A percentile compares a stretch with the other conserved stretches of the same genome.
These are phyloP conservation scores for Fusarium anguioides DNA, from an alignment of 2,329 filamentous ascomycete species.

Conservation along the genomic window DNA sequence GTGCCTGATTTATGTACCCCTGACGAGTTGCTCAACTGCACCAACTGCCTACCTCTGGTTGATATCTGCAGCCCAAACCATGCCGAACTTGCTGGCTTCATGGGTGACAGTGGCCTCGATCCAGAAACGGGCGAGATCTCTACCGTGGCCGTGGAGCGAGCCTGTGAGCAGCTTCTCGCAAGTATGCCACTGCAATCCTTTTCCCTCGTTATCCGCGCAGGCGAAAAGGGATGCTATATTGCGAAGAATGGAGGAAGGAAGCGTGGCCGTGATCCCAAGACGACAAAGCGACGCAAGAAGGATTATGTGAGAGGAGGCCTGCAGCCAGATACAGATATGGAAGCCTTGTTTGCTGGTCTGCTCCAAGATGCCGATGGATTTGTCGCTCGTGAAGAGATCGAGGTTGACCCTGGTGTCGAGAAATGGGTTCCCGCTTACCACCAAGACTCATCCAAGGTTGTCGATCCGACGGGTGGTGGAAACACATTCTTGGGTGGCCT, in stretches of 20 bases:
- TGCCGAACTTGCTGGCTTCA: slow-evolving; percentile 86
- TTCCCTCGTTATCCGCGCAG: slow-evolving; percentile 75
- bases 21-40: slow-evolving; percentile 72
- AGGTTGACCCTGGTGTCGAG: slow-evolving; percentile 72
- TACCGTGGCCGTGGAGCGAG: slow-evolving; percentile 63
- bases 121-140: slow-evolving; percentile 66
- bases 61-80: slow-evolving; percentile 84
- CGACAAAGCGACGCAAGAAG: slow-evolving; percentile 55
- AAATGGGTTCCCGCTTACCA: slow-evolving; percentile 86
- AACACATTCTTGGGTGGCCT: slow-evolving; percentile 84
- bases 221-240: slow-evolving; percentile 77
- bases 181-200: slow-evolving; percentile 73
- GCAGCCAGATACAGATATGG: slow-evolving; percentile 71
- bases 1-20: slow-evolving; percentile 88
- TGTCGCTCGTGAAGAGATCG: slow-evolving; percentile 67
- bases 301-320: slow-evolving; percentile 62
- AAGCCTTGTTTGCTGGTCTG: slow-evolving; percentile 69
- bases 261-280: slow-evolving; percentile 48
- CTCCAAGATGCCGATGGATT: slow-evolving; percentile 64
- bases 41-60: slow-evolving; percentile 69
- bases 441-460: slow-evolving; percentile 63
- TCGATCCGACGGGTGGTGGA: slow-evolving; percentile 95
- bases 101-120: slow-evolving; percentile 70
- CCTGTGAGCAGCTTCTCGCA: slow-evolving; percentile 71
- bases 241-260: slow-evolving; percentile 67